Conservation (phyloP, 768 basidiomycete species). For the Botryobasidium botryosum region DNA sequence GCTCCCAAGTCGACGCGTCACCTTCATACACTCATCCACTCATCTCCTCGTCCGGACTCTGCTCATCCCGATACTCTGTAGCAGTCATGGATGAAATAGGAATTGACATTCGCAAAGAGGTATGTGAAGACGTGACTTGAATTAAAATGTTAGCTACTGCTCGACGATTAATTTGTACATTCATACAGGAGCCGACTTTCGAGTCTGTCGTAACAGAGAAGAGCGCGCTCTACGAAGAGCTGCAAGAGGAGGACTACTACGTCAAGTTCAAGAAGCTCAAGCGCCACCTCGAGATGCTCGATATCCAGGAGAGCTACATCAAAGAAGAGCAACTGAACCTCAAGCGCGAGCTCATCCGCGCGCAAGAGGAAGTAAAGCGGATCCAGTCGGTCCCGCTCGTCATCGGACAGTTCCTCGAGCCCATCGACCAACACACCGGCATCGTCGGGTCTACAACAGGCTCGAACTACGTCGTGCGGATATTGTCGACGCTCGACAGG, state of each 20-base stretch:
- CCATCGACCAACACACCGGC: constrained; percentile 92
- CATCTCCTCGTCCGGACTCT: too few relatives aligned
- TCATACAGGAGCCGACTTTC: constrained; percentile 68
- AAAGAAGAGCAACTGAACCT: constrained; percentile 98
- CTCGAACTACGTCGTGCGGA: constrained; percentile 94
- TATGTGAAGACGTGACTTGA: constrained; percentile 23
- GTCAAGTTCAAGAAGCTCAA: constrained; percentile 94
- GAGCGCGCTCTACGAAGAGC: constrained; percentile 66
- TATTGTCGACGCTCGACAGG: constrained; percentile 89
- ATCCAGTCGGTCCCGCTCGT: constrained; percentile 98
- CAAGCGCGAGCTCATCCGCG: constrained; percentile 93
- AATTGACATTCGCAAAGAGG: constrained; percentile 69
- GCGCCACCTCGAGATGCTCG: constrained; percentile 87
- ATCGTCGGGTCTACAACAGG: constrained; percentile 98
- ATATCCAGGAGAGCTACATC: constrained; percentile 90
- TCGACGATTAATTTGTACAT: not conserved
- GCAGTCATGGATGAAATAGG: constrained; percentile 72
- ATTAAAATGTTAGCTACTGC: not conserved
- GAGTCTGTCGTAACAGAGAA: constrained; percentile 80
- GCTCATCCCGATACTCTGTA: too few relatives aligned
- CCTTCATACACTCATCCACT: too few relatives aligned
- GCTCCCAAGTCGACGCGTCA: constrained; percentile 8
- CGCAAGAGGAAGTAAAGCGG: constrained; percentile 98
- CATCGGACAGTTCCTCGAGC: constrained; percentile 97
- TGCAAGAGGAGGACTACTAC: constrained; percentile 86